These are phyloP conservation scores for Cyberlindnera misumaiensis DNA, from an alignment of 805 yeast species.

Conservation along the genomic window DNA sequence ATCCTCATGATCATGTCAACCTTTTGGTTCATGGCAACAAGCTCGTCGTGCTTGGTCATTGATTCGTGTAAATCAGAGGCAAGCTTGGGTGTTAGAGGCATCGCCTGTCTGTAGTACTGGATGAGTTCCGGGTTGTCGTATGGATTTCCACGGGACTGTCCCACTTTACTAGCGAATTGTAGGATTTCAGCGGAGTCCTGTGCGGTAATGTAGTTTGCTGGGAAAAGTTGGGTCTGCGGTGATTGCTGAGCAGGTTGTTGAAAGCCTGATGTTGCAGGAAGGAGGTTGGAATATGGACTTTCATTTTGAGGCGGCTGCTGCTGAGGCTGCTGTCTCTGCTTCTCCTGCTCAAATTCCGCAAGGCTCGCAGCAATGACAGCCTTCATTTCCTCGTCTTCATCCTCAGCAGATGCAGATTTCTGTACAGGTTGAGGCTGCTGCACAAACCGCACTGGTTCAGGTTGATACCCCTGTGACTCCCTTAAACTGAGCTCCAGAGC, in stretches of 20 bases:
- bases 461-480: constrained; percentile 34
- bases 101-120: constrained; percentile 52
- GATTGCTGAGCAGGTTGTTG: constrained; percentile 14
- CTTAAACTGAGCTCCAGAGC: constrained; percentile 77
- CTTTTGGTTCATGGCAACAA: constrained; percentile 70
- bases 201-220: constrained; percentile 28
- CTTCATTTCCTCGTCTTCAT: constrained; percentile 81
- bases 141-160: constrained; percentile 24
- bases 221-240: constrained; percentile 9
- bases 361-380: constrained; percentile 94
- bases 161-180: constrained; percentile 62
- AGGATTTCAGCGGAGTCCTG: constrained; percentile 66
- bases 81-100: constrained; percentile 61
- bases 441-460: constrained; percentile 6
- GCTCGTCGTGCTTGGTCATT: constrained; percentile 53
- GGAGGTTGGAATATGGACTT: constrained; percentile 14
- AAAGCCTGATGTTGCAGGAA: constrained; percentile 18
- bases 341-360: constrained; percentile 49
- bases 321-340: constrained; percentile 18
- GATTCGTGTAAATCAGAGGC: constrained; percentile 53
- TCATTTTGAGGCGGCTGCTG: constrained; percentile 10
- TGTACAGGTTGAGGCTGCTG: neutral
- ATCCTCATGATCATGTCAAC: constrained; percentile 66
- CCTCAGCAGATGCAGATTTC: constrained; percentile 31
- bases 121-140: constrained; percentile 34